Evolutionary conservation across 495 filamentous ascomycete species (phyloP).

Genomic region (Aspergillus leporis): DNA sequence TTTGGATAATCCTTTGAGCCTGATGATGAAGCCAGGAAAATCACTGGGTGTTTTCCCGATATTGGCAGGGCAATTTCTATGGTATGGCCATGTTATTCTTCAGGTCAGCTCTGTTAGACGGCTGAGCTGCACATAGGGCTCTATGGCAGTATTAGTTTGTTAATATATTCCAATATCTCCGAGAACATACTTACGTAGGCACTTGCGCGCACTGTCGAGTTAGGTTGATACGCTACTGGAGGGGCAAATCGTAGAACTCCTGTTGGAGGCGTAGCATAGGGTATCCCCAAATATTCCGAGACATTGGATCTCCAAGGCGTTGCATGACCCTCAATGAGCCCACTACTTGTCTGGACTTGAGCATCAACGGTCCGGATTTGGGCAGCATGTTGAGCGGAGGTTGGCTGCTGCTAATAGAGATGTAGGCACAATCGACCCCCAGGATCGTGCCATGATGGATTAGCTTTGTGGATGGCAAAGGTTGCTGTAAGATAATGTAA

Average conservation of each 20-base stretch:
- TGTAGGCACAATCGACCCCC: not conserved
- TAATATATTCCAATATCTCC: not conserved
- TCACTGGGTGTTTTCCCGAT: slow-evolving; percentile 11
- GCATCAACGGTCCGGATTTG: slow-evolving; percentile 5
- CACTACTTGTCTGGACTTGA: slow-evolving; percentile 26
- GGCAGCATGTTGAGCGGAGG: not conserved
- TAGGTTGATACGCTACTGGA: slow-evolving; percentile 24
- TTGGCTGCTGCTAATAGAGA: not conserved
- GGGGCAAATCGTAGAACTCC: slow-evolving; percentile 47
- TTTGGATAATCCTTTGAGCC: slow-evolving; percentile 24
- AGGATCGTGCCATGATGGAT: not conserved
- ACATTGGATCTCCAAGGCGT: slow-evolving; percentile 37
- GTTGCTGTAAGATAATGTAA: too few relatives aligned
- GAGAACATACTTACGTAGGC: slow-evolving; percentile 22
- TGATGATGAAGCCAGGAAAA: slow-evolving; percentile 34
- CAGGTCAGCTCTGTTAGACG: not conserved
- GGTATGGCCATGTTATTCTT: slow-evolving; percentile 5
- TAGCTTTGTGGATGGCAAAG: too few relatives aligned
- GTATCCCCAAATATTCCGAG: slow-evolving; percentile 52
- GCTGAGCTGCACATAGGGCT: slow-evolving; percentile 2
- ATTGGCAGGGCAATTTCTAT: slow-evolving; percentile 24
- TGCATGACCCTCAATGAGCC: slow-evolving; percentile 45
- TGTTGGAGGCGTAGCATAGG: slow-evolving; percentile 46
- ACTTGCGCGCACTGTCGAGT: slow-evolving; percentile 13
- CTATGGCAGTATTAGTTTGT: not conserved